phyloP scores from a whole-genome alignment of 2,329 filamentous ascomycete species.

The Phialocephala sp. region DNA sequence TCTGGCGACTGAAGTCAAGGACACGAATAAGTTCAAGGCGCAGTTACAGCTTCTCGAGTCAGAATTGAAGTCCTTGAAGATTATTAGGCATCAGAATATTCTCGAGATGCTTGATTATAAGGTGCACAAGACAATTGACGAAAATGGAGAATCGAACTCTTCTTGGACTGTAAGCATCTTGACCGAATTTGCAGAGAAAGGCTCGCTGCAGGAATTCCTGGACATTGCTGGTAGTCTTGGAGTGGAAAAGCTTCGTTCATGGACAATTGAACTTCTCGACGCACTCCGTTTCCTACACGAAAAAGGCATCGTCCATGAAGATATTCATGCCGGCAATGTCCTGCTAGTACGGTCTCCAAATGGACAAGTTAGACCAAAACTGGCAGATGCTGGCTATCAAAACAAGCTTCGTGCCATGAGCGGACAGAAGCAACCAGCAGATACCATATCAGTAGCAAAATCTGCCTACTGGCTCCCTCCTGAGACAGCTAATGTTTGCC shows the following conservation, averaged over 20 bases:
- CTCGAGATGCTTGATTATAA: slow-evolving; percentile 84
- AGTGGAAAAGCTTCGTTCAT: slow-evolving; percentile 78
- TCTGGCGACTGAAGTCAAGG: slow-evolving; percentile 62
- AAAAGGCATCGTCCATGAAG: slow-evolving; percentile 81
- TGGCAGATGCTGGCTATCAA: slow-evolving; percentile 77
- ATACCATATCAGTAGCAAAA: slow-evolving; percentile 65
- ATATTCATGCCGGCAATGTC: slow-evolving; percentile 80
- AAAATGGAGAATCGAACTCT: slow-evolving; percentile 44
- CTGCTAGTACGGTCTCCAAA: slow-evolving; percentile 73
- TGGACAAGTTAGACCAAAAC: slow-evolving; percentile 73
- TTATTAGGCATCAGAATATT: slow-evolving; percentile 76
- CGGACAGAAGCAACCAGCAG: slow-evolving; percentile 56
- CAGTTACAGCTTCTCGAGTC: slow-evolving; percentile 78
- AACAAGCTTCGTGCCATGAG: slow-evolving; percentile 67
- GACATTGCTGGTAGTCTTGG: slow-evolving; percentile 78
- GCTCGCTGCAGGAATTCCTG: slow-evolving; percentile 81
- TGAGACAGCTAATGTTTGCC: slow-evolving; percentile 69
- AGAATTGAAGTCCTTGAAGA: slow-evolving; percentile 76
- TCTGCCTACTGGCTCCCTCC: slow-evolving; percentile 86
- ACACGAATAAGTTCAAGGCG: slow-evolving; percentile 71
- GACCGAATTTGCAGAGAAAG: slow-evolving; percentile 79
- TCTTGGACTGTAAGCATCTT: slow-evolving; percentile 78
- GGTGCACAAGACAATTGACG: slow-evolving; percentile 72
- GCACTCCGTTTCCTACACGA: slow-evolving; percentile 87
- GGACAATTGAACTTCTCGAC: slow-evolving; percentile 91